phyloP scores from a whole-genome alignment of 1,139 yeast genomes.

The Arxiozyma heterogenica region DNA sequence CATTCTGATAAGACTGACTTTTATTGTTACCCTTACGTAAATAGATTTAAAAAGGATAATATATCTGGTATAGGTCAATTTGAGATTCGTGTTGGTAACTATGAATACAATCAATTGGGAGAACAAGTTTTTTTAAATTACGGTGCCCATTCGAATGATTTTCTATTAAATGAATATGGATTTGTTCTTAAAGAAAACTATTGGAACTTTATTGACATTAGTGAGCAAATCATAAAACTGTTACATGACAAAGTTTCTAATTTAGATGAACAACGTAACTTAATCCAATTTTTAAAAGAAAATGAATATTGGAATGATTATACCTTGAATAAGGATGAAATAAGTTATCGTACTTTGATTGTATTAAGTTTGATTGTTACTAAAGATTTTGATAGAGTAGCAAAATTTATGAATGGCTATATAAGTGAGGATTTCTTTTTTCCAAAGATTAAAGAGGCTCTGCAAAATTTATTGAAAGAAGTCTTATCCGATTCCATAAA shows the following conservation, averaged over 20 bases:
- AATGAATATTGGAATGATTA: slow-evolving; percentile 64
- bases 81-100: slow-evolving; percentile 18
- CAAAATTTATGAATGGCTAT: slow-evolving; percentile 23
- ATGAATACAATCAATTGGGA: slow-evolving; percentile 31
- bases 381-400: slow-evolving; percentile 19
- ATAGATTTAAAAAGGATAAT: slow-evolving; percentile 9
- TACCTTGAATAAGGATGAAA: slow-evolving; percentile 43
- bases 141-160: slow-evolving; percentile 82
- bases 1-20: slow-evolving; percentile 44
- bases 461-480: slow-evolving; percentile 2
- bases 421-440: slow-evolving; percentile 25
- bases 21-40: slow-evolving; percentile 23
- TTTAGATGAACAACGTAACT: slow-evolving; percentile 26
- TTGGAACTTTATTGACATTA: slow-evolving; percentile 66
- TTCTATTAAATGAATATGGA: slow-evolving; percentile 79
- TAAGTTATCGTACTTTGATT: slow-evolving; percentile 68
- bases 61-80: slow-evolving; percentile 18
- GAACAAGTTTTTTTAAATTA: slow-evolving; percentile 68
- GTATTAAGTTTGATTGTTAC: slow-evolving; percentile 46
- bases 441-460: slow-evolving; percentile 8
- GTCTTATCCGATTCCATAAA: slow-evolving; percentile 26
- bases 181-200: slow-evolving; percentile 49
- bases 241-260: slow-evolving; percentile 28
- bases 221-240: slow-evolving; percentile 34
- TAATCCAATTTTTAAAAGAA: slow-evolving; percentile 40